Evolutionary conservation across 2,329 filamentous ascomycete species (phyloP).

Genomic region (Mycocentrospora acerina): DNA sequence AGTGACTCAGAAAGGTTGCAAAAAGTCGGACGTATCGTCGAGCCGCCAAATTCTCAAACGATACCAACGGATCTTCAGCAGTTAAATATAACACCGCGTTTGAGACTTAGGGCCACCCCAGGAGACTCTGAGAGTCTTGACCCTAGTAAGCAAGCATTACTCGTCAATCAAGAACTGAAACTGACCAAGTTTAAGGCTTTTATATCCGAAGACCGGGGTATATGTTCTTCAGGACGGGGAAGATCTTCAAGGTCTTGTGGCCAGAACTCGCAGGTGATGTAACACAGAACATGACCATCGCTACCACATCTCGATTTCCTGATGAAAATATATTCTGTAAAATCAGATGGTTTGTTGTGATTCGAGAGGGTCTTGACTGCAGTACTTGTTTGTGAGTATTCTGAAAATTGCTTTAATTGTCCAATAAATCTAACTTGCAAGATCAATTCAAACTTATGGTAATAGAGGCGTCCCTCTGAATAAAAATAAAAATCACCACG

Average conservation of each 20-base stretch:
- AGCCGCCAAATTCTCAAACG: background rate
- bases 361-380: slow-evolving; percentile 12
- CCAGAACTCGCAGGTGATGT: slow-evolving; percentile 1
- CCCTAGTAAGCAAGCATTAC: slow-evolving; percentile 1
- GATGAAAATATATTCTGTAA: slow-evolving; percentile 12
- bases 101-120: background rate
- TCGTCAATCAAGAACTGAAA: too few species aligned
- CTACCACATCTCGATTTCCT: background rate
- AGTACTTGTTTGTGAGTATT: slow-evolving; percentile 16
- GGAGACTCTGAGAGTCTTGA: slow-evolving; percentile 1
- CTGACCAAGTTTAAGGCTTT: background rate
- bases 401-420: background rate
- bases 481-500: slow-evolving; percentile 17
- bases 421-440: background rate
- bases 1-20: background rate
- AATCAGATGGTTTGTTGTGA: slow-evolving; percentile 23
- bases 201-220: background rate
- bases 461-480: slow-evolving; percentile 10
- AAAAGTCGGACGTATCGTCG: background rate
- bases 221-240: slow-evolving; percentile 10
- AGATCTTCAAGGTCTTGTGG: slow-evolving; percentile 7
- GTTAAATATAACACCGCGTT: background rate
- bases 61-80: background rate
- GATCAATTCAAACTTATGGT: slow-evolving; percentile 24
- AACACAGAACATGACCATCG: slow-evolving; percentile 11